Evolutionary conservation across 225 moss, liverwort and hornwort genomes (phyloP).

Genomic region (Bryum argenteum): DNA sequence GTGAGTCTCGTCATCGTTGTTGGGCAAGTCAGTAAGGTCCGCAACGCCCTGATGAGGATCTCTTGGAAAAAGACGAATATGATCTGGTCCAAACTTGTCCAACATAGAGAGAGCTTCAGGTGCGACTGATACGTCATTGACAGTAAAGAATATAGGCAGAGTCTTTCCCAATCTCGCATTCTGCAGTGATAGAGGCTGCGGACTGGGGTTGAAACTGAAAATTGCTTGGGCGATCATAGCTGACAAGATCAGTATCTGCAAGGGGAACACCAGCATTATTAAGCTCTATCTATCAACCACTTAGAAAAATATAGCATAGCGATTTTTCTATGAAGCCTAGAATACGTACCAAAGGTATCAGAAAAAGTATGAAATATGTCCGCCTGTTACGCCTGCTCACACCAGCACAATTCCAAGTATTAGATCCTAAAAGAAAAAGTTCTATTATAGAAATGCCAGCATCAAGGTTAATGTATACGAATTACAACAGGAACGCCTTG

Average conservation of each 20-base stretch:
- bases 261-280: constrained; percentile 16
- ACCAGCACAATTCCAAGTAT: constrained; percentile 59
- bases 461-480: constrained; percentile 18
- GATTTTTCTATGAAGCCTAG: constrained; percentile 11
- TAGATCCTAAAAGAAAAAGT: constrained; percentile 27
- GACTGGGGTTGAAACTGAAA: constrained; percentile 54
- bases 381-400: constrained; percentile 66
- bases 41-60: constrained; percentile 46
- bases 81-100: constrained; percentile 68
- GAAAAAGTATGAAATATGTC: constrained; percentile 59
- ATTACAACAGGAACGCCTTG: constrained; percentile 9
- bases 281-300: constrained; percentile 11
- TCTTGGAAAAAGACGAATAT: constrained; percentile 53
- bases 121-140: constrained; percentile 46
- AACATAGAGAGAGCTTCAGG: constrained; percentile 59
- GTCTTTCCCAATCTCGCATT: constrained; percentile 66
- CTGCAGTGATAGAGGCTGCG: constrained; percentile 48
- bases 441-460: constrained; percentile 9
- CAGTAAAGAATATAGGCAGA: constrained; percentile 69
- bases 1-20: constrained; percentile 49
- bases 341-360: constrained; percentile 73
- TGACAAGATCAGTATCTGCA: constrained; percentile 71
- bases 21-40: constrained; percentile 62
- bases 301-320: constrained; percentile 2
- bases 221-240: constrained; percentile 64